Base-by-base conservation (phyloP, 2,329 filamentous ascomycete genomes). In the Alternaria conjuncta region DNA sequence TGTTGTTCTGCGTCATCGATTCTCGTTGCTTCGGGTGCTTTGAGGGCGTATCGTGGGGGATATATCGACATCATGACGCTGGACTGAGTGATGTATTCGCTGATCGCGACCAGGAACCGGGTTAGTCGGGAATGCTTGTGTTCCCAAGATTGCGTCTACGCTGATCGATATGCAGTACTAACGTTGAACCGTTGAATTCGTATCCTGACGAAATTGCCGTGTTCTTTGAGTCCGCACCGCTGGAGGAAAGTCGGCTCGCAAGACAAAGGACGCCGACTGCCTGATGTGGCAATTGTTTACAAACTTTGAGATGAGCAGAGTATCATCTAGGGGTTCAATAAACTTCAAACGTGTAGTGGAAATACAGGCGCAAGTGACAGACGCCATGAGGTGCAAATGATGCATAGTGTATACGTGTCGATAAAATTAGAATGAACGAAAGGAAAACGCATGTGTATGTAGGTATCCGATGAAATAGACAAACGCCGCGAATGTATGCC, bases 1-100 rank as follows among this genome's bases (percentile, higher is more conserved):
- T 12, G 62, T 64, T 47, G 55, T 57, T 25, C 44, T 41, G 55
- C 64, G 41, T 60, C 30, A 62, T 64, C 41, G 30, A 60, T 60
- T 30, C 43, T 53, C 41, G 36, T 23, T 36, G 11, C 18, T 26
- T 10, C 21, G 23, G 44, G 30, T 30, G 28, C 32, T 23, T 53
- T 25, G 20, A 41, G 49, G 18, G 3, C 49, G 49, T 53, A 25
- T 53, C 20, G 13, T 21, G 23, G 4, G 49, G 49, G 9, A 12
- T 13, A 21, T 41, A 41, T 53, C 20, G 10, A 23, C 23, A 13
- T 44, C 11, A 44, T 26, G 36, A 11, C 23, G 32, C 21, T 51
- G 15, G 6, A 15, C 32, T 25, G 5, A 10, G 7, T 12, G 13
- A 41, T 11, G 13, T 12, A 6, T 53, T 53, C 28, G 49, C 30